These are phyloP conservation scores for Sclerotinia minor DNA, from an alignment of 2,329 filamentous ascomycete species.

Conservation along the genomic window DNA sequence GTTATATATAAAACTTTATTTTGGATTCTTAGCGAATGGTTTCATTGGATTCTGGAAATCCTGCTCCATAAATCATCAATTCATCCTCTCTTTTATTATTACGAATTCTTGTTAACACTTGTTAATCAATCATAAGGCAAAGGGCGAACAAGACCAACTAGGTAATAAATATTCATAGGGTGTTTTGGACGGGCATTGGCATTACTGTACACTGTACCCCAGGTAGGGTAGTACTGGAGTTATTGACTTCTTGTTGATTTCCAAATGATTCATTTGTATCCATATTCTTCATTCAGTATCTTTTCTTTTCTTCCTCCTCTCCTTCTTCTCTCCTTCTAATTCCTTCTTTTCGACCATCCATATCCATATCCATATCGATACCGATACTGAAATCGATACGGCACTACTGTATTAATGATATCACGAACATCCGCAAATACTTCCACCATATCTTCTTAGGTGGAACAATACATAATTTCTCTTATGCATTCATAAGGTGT, in stretches of 20 bases:
- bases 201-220: not conserved
- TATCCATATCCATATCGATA: not conserved
- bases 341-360: not conserved
- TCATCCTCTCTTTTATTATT: not conserved
- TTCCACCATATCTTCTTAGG: not conserved
- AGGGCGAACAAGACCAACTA: not conserved
- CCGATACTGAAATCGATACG: not conserved
- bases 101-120: not conserved
- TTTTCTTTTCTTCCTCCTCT: not conserved
- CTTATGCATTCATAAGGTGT: constrained; percentile 17
- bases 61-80: not conserved
- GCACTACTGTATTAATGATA: constrained; percentile 5
- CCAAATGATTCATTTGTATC: constrained; percentile 4
- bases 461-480: not conserved
- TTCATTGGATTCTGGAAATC: not conserved
- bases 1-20: not conserved
- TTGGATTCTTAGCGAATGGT: not conserved
- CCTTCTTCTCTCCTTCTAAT: not conserved
- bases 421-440: not conserved
- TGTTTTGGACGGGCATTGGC: not conserved
- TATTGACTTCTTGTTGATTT: not conserved
- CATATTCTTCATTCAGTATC: not conserved
- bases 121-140: not conserved
- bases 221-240: not conserved
- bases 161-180: not conserved